Percentiles rank a stretch among this genome's conserved stretches.
phyloP scores from a whole-genome alignment of 2,329 filamentous ascomycete species.

The Thermomyces lanuginosus region DNA sequence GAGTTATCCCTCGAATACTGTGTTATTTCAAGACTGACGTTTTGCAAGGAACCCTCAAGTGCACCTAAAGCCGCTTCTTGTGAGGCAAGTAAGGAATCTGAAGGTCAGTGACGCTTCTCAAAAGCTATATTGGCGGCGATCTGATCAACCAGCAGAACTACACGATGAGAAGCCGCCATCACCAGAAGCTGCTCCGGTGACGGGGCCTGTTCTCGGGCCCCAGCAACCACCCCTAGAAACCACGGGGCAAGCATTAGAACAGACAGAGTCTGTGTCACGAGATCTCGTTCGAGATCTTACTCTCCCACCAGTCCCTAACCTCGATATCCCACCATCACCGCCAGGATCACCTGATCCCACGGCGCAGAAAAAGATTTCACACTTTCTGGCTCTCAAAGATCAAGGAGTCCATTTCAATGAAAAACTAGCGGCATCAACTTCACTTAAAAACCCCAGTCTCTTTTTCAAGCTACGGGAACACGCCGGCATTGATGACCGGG shows the following conservation, averaged over 20 bases:
- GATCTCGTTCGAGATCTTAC: too few species aligned
- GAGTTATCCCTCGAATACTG: background rate
- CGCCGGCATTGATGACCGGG: conserved; percentile 36
- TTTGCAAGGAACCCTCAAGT: conserved; percentile 1
- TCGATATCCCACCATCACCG: conserved; percentile 31
- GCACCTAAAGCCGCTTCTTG: too few species aligned
- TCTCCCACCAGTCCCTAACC: conserved; percentile 28
- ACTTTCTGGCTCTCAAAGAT: conserved; percentile 46
- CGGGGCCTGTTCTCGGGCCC: conserved; percentile 22
- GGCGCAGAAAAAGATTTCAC: conserved; percentile 40
- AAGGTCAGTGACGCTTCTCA: too few species aligned
- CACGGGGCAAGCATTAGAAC: conserved; percentile 33
- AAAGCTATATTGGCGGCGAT: too few species aligned
- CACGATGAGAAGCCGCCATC: conserved; percentile 1
- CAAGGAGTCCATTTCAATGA: conserved; percentile 49
- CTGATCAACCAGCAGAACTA: too few species aligned
- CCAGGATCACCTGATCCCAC: conserved; percentile 29
- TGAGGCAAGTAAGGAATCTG: too few species aligned
- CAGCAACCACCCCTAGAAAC: conserved; percentile 33
- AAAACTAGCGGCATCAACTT: conserved; percentile 40
- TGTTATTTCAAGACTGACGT: background rate
- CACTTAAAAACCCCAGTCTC: conserved; percentile 43
- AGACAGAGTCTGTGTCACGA: too few species aligned
- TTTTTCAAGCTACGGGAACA: conserved; percentile 42
- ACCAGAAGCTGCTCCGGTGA: conserved; percentile 4